phyloP scores from a whole-genome alignment of 2,329 filamentous ascomycete genomes.

The Claviceps sp. region DNA sequence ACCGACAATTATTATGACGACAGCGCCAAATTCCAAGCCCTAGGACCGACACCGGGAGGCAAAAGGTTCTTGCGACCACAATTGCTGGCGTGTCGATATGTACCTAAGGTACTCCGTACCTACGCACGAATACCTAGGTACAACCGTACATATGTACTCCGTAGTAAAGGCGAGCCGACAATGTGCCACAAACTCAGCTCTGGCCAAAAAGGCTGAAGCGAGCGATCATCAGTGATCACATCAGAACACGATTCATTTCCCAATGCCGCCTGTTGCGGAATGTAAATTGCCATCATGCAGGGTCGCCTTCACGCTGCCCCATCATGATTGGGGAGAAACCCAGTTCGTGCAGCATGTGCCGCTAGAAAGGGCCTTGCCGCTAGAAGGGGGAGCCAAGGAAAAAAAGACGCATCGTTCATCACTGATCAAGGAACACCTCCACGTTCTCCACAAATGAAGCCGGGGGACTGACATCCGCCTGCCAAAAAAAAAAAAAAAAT shows the following conservation, averaged over 20 bases:
- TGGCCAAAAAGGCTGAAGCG: neutral
- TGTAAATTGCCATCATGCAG: constrained; percentile 2
- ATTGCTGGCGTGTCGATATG: neutral
- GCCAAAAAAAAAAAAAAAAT: neutral
- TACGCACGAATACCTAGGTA: too few species aligned
- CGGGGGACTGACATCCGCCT: too few species aligned
- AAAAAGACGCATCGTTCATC: constrained; percentile 6
- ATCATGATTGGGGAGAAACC: neutral
- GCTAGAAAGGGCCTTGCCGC: neutral
- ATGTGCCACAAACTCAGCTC: neutral
- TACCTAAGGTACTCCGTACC: neutral
- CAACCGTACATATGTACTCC: too few species aligned
- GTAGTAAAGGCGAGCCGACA: neutral
- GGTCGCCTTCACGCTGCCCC: neutral
- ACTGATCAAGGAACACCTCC: neutral
- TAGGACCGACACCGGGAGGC: neutral
- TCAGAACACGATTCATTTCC: neutral
- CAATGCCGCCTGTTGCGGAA: neutral
- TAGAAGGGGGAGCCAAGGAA: neutral
- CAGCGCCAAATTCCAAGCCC: neutral
- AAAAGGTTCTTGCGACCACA: neutral
- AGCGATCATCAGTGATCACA: neutral
- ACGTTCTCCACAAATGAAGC: constrained; percentile 2
- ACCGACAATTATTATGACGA: neutral
- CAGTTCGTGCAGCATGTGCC: neutral